phyloP scores from a whole-genome alignment of 108 stramenopile species.

The Seminavis robusta region DNA sequence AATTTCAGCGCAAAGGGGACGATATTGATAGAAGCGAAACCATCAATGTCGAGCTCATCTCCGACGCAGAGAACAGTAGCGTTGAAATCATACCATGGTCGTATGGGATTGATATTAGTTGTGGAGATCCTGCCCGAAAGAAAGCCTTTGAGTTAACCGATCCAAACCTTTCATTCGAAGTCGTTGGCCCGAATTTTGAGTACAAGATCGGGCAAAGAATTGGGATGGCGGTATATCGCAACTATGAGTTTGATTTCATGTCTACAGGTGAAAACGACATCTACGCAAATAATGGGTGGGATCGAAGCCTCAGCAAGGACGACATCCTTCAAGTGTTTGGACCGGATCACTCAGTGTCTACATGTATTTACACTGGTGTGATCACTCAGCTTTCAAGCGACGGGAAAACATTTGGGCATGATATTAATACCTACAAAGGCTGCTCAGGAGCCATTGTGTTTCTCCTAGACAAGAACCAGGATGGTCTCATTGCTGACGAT shows the following conservation, averaged over 20 bases:
- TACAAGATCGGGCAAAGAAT: neutral
- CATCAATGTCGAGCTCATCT: neutral
- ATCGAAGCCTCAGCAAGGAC: too few relatives aligned
- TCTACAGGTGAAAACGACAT: neutral
- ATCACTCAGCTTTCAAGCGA: conserved; percentile 1
- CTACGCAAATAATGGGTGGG: too few relatives aligned
- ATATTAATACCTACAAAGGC: conserved; percentile 4
- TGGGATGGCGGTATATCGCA: conserved; percentile 3
- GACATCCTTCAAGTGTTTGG: neutral
- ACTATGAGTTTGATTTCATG: conserved; percentile 4
- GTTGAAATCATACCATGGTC: too few relatives aligned
- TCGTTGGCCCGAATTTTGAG: neutral
- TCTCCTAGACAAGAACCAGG: conserved; percentile 2
- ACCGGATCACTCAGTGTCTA: neutral
- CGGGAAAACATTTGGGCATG: conserved; percentile 2
- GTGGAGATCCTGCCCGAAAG: too few relatives aligned
- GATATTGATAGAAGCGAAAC: too few relatives aligned
- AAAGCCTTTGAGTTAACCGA: too few relatives aligned
- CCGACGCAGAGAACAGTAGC: neutral
- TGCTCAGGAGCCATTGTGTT: neutral
- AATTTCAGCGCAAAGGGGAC: too few relatives aligned
- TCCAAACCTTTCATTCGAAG: too few relatives aligned
- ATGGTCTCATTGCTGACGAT: neutral
- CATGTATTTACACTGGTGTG: neutral
- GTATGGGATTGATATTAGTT: too few relatives aligned